Conservation (phyloP, 148 eudicot species). For the Amaranthus cruentus region DNA sequence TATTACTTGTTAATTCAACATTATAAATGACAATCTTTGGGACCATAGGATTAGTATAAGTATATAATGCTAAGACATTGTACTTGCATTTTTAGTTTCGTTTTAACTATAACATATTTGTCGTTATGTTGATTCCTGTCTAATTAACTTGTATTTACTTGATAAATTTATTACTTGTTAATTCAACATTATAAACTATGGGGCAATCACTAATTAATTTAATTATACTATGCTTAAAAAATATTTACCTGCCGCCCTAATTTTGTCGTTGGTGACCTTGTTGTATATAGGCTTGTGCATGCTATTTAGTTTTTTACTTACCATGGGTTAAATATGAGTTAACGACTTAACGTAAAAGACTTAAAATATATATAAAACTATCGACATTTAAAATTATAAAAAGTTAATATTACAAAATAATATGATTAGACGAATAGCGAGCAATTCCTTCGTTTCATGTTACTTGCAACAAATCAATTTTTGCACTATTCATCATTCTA, state of each 20-base stretch:
- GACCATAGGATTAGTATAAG: neutral
- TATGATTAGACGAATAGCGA: no score
- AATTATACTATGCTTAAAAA: neutral
- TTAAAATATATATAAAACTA: no score
- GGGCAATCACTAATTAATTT: neutral
- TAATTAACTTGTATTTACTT: neutral
- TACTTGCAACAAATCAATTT: no score
- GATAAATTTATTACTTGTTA: neutral
- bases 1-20: no score
- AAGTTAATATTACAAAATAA: no score
- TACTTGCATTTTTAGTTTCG: neutral
- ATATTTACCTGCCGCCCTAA: slow-evolving; percentile 23
- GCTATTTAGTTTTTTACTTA: neutral
- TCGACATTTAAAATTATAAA: no score
- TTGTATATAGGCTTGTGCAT: neutral
- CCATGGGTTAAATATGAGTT: no score
- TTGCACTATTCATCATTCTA: no score
- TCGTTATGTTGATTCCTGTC: neutral
- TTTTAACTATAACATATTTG: neutral
- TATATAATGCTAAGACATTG: neutral
- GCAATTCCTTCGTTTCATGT: no score
- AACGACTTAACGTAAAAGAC: no score
- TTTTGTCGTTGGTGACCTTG: slow-evolving; percentile 21
- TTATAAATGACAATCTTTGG: neutral
- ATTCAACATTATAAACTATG: no score